phyloP scores from a whole-genome alignment of 441 rosid species.

The Populus hybrid region DNA sequence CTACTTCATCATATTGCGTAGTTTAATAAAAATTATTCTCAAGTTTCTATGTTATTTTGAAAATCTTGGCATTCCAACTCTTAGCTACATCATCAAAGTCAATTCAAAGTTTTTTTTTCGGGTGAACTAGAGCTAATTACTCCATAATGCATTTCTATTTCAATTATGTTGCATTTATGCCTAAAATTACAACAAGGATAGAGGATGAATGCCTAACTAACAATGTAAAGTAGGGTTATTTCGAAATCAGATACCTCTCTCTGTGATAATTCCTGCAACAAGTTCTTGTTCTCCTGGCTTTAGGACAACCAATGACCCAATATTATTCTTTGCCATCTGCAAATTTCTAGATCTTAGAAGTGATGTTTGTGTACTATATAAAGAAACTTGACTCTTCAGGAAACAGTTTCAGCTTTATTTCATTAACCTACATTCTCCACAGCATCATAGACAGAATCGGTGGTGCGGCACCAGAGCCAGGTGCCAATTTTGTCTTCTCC shows the following conservation, averaged over 20 bases:
- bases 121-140: neutral
- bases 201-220: neutral
- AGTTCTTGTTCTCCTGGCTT: conserved; percentile 65
- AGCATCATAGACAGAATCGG: conserved; percentile 67
- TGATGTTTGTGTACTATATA: neutral
- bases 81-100: neutral
- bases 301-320: conserved; percentile 87
- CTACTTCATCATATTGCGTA: neutral
- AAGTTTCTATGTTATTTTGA: neutral
- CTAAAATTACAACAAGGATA: neutral
- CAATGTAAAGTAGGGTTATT: neutral
- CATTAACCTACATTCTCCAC: conserved; percentile 54
- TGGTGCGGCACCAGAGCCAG: conserved; percentile 61
- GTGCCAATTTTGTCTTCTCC: conserved; percentile 48
- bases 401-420: neutral
- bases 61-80: neutral
- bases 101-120: neutral
- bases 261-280: conserved; percentile 86
- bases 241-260: conserved; percentile 53
- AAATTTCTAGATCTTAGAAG: conserved; percentile 3
- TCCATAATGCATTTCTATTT: neutral
- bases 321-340: conserved; percentile 88
- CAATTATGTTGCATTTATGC: neutral
- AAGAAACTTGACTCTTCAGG: neutral
- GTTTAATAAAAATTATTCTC: neutral